These are phyloP conservation scores for Gynochthodes officinalis DNA, from an alignment of 257 asterid genomes.

Conservation along the genomic window DNA sequence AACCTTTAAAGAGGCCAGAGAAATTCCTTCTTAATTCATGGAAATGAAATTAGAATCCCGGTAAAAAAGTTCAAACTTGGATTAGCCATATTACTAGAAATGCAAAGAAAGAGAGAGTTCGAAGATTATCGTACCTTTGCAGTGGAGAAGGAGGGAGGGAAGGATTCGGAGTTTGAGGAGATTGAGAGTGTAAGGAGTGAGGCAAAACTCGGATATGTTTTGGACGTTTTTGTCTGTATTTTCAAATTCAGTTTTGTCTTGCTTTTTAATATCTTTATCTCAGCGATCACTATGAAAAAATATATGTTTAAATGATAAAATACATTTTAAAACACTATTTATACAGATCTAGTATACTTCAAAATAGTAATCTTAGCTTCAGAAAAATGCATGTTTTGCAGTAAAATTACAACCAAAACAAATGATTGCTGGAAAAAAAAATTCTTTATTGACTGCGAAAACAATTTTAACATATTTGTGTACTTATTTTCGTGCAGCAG, in stretches of 20 bases:
- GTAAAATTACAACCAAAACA: too few relatives aligned
- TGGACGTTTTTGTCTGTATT: too few relatives aligned
- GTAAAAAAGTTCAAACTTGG: not conserved
- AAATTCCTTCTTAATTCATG: constrained; percentile 9
- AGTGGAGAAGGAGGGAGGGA: not conserved
- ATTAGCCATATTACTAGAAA: not conserved
- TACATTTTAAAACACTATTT: too few relatives aligned
- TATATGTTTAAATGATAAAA: too few relatives aligned
- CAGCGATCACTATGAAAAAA: too few relatives aligned
- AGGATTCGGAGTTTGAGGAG: not conserved
- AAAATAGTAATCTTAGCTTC: too few relatives aligned
- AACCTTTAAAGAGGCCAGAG: constrained; percentile 65
- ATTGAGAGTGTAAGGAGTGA: constrained; percentile 20
- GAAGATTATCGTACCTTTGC: constrained; percentile 3
- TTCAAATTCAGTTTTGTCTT: too few relatives aligned
- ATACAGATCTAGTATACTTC: too few relatives aligned
- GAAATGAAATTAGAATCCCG: not conserved
- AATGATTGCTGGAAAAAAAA: too few relatives aligned
- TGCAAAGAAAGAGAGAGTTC: not conserved
- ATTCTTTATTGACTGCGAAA: not conserved
- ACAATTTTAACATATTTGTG: too few relatives aligned
- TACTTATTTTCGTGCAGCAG: not conserved
- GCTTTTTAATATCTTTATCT: too few relatives aligned
- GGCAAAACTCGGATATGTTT: constrained; percentile 3
- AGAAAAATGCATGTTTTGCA: too few relatives aligned